A percentile compares a stretch with the other conserved stretches of the same genome.
Evolutionary conservation across 1,139 yeast species (phyloP).

Genomic region (Protomyces macrosporus): DNA sequence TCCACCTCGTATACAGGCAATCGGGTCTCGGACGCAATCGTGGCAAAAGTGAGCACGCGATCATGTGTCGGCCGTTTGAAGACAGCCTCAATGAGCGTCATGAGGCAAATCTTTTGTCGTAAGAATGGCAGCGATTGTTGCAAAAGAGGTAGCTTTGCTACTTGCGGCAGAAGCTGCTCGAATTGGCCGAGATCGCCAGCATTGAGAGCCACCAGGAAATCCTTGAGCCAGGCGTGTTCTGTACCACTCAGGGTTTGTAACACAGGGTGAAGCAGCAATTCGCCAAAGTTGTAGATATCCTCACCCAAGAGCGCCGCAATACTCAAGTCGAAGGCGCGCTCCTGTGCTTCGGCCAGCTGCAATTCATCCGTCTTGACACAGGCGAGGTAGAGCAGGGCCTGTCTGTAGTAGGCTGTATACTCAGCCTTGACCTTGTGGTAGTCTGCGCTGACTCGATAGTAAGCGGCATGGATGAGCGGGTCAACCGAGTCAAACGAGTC

Average conservation of each 20-base stretch:
- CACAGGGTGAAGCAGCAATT: conserved; percentile 82
- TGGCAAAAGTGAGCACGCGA: conserved; percentile 66
- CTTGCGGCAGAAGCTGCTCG: conserved; percentile 45
- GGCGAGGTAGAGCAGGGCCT: conserved; percentile 57
- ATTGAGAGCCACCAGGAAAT: conserved; percentile 64
- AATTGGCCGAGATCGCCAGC: conserved; percentile 68
- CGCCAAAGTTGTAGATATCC: conserved; percentile 91
- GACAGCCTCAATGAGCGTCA: conserved; percentile 83
- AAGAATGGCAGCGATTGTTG: conserved; percentile 59
- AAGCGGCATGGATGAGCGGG: conserved; percentile 72
- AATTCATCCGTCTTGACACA: conserved; percentile 51
- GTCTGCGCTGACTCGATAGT: conserved; percentile 73
- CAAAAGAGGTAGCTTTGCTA: conserved; percentile 56
- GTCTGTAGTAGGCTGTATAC: conserved; percentile 72
- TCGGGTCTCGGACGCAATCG: conserved; percentile 71
- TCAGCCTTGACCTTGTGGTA: conserved; percentile 65
- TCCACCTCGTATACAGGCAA: conserved; percentile 70
- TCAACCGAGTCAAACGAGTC: conserved; percentile 60
- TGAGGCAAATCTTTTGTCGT: conserved; percentile 84
- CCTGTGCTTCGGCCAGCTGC: conserved; percentile 50
- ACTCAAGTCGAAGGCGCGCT: conserved; percentile 73
- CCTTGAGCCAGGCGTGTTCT: conserved; percentile 66
- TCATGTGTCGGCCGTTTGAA: conserved; percentile 71
- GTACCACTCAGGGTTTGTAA: conserved; percentile 52
- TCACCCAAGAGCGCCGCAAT: conserved; percentile 88